These are phyloP conservation scores for Suillus bovinus DNA, from an alignment of 768 basidiomycete genomes.

Conservation along the genomic window DNA sequence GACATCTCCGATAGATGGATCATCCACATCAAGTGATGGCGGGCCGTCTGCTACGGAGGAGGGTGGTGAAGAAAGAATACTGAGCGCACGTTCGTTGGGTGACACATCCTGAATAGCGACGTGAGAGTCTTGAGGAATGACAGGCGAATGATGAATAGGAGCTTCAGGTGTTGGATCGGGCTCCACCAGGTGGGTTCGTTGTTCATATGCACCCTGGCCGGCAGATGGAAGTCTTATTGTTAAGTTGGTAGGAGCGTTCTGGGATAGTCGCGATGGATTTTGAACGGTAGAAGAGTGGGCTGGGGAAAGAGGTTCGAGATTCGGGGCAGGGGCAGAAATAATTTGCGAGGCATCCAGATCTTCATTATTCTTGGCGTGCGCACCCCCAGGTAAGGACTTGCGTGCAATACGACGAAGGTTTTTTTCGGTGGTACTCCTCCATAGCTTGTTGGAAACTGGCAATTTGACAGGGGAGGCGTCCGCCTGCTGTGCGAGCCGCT, in stretches of 20 bases:
- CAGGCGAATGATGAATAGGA: not conserved
- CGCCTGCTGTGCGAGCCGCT: conserved; percentile 2
- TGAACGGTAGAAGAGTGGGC: not conserved
- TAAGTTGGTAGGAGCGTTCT: not conserved
- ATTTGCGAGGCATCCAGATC: not conserved
- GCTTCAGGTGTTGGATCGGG: not conserved
- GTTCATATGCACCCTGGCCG: not conserved
- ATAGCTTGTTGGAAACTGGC: not conserved
- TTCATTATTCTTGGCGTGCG: not conserved
- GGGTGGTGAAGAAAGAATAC: not conserved
- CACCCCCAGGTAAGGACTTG: not conserved
- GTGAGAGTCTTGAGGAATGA: not conserved
- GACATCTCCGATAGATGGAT: not conserved
- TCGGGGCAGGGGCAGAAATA: not conserved
- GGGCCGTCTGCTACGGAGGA: not conserved
- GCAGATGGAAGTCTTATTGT: not conserved
- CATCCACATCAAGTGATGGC: not conserved
- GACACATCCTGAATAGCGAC: not conserved
- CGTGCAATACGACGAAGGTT: not conserved
- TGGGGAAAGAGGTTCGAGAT: not conserved
- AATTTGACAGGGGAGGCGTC: not conserved
- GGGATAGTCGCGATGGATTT: not conserved
- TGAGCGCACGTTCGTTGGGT: not conserved
- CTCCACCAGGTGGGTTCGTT: not conserved
- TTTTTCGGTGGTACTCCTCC: conserved; percentile 2